Conservation (phyloP, 2,329 filamentous ascomycete species). For the Trematosphaeria pertusa region DNA sequence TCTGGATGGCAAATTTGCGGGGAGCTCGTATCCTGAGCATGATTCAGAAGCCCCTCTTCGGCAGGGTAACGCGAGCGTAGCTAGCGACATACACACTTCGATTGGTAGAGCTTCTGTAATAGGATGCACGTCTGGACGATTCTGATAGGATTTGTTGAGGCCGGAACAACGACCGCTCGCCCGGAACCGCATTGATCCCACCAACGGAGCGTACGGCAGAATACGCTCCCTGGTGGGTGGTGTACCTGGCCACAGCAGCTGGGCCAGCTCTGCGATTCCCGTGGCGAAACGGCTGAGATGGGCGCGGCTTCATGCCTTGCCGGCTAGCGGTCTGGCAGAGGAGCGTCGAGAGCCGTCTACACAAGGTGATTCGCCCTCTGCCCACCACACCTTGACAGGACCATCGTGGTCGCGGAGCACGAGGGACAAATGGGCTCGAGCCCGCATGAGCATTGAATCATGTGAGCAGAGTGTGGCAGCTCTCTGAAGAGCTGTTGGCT, state of each 20-base stretch:
- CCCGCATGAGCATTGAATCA: constrained; percentile 43
- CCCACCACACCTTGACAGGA: constrained; percentile 24
- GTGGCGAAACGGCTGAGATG: constrained; percentile 29
- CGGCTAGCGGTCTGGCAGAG: constrained; percentile 31
- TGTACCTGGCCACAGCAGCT: not conserved
- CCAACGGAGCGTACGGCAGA: not conserved
- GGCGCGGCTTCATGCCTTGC: constrained; percentile 32
- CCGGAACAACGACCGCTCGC: constrained; percentile 15
- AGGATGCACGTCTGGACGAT: constrained; percentile 26
- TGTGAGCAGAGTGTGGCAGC: constrained; percentile 39
- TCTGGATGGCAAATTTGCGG: constrained; percentile 7
- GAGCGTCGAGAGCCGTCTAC: constrained; percentile 27
- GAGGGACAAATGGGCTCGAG: constrained; percentile 26
- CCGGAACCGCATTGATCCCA: constrained; percentile 10
- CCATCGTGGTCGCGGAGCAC: constrained; percentile 33
- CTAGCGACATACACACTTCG: constrained; percentile 8
- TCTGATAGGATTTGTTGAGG: constrained; percentile 29
- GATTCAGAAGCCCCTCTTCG: constrained; percentile 15
- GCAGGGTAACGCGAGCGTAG: constrained; percentile 6
- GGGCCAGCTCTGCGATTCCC: constrained; percentile 10
- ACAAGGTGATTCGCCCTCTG: constrained; percentile 39
- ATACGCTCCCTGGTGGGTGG: no score
- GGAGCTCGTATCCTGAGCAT: constrained; percentile 1
- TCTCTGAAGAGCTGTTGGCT: constrained; percentile 36
- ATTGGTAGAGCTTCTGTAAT: constrained; percentile 8